Evolutionary conservation across 768 basidiomycete species (phyloP), one percentile per base, ranked within the genome.

Genomic region (Naganishia antarctica): DNA sequence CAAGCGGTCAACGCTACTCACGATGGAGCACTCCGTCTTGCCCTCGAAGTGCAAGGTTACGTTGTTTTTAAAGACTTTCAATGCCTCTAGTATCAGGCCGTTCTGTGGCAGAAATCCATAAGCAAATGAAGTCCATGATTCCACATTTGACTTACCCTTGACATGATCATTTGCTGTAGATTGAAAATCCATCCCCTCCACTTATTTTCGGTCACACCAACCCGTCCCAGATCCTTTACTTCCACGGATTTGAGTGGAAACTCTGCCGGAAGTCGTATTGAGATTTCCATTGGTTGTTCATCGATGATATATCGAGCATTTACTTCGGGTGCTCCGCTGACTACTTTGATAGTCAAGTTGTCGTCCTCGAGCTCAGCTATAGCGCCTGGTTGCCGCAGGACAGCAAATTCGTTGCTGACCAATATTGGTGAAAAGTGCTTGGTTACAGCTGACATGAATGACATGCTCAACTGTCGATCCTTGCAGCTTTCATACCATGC

Each of bases 11-110:
- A 21, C 63, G 12, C 11, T 7, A 73, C 87, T 73, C 70, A 91
- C 87, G 89, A 99, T 97, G 0, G 94, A 90, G 76, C 96, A 99
- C 70, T 94, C 91, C 2, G 89, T 89, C 74, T 92, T 88, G 6
- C 94, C 94, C 68, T 94, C 90, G 72, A 98, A 99, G 75, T 98
- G 91, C 21, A 89, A 82, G 0, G 85, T 82, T 46, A 93, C 91
- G 73, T 97, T 98, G 78, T 88, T 90, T 79, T 92, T 93, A 83
- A 97, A 98, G 64, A 94, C 79, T 5, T 83, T 82, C 21, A 98
- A 76, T 0, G 89, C 92, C 73, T 98, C 96, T 11, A 89, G 81
- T 29, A 99, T 87, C 51, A 87, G 84, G 6, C 93, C 92, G 70
- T 91, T 92, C 92, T 96, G 74, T 29, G 8, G 1, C 21, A 12